Percentiles rank a stretch among this genome's conserved stretches.
These are phyloP conservation scores for Populus tremula DNA, from an alignment of 345 rosid genomes.

Conservation along the genomic window DNA sequence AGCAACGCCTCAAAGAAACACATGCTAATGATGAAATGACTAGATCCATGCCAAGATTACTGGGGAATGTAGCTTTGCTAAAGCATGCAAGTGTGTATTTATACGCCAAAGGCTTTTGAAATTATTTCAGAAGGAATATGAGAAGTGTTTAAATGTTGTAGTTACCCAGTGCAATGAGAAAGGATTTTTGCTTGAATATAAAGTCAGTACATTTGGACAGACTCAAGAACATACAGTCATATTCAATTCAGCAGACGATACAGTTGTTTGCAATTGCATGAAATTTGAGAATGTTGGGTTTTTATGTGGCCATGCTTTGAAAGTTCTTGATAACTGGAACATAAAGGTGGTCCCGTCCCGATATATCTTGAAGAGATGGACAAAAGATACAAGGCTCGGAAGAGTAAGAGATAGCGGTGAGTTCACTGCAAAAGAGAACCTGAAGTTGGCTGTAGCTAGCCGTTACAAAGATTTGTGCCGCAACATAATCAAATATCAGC, in stretches of 20 bases:
- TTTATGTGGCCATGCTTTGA: slow-evolving; percentile 36
- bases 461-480: slow-evolving; percentile 30
- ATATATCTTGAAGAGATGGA: slow-evolving; percentile 43
- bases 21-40: slow-evolving; percentile 4
- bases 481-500: slow-evolving; percentile 27
- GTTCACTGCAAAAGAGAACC: slow-evolving; percentile 20
- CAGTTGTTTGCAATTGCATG: slow-evolving; percentile 29
- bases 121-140: slow-evolving; percentile 1
- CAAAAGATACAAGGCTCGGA: slow-evolving; percentile 30
- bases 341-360: slow-evolving; percentile 32
- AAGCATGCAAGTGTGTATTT: slow-evolving; percentile 10
- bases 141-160: slow-evolving; percentile 24
- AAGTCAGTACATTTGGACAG: slow-evolving; percentile 27
- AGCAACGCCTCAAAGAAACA: background rate
- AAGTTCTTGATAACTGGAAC: slow-evolving; percentile 37
- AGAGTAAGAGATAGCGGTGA: slow-evolving; percentile 9
- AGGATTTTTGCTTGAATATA: slow-evolving; percentile 22
- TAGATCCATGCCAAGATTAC: background rate
- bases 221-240: slow-evolving; percentile 23
- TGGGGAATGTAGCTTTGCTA: background rate
- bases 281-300: slow-evolving; percentile 38
- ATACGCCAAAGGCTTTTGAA: background rate
- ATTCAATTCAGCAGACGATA: slow-evolving; percentile 24
- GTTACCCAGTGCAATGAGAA: slow-evolving; percentile 25
- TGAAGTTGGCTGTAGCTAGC: slow-evolving; percentile 31